A percentile compares a stretch with the other conserved stretches of the same genome.
These are phyloP conservation scores for Penicillium expansum DNA, from an alignment of 2,329 filamentous ascomycete species.

Conservation along the genomic window DNA sequence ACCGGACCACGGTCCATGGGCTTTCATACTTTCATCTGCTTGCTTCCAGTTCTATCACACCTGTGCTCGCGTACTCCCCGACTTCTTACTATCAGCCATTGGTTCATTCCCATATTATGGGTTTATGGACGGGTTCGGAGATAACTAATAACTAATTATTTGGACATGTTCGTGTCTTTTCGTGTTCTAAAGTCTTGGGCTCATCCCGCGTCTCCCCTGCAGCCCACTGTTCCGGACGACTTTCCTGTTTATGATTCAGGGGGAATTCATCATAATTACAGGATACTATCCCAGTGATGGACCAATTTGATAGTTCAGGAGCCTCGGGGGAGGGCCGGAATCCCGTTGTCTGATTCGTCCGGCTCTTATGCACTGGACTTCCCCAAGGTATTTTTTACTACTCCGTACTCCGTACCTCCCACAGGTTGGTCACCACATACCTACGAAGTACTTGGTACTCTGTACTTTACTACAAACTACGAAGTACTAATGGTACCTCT, in stretches of 20 bases:
- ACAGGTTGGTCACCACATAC: neutral
- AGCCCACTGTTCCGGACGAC: conserved; percentile 4
- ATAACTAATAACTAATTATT: neutral
- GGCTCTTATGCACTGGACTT: conserved; percentile 9
- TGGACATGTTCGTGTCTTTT: conserved; percentile 2
- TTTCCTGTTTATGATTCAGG: conserved; percentile 17
- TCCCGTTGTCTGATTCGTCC: conserved; percentile 12
- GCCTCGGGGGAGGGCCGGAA: neutral
- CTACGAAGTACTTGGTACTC: neutral
- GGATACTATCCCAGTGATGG: conserved; percentile 5
- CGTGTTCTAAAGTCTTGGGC: neutral
- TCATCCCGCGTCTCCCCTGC: neutral
- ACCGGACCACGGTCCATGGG: conserved; percentile 8
- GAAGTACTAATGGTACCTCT: neutral
- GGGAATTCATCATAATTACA: conserved; percentile 9
- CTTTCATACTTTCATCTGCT: conserved; percentile 2
- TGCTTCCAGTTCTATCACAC: conserved; percentile 1
- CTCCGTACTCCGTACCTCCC: too few relatives aligned
- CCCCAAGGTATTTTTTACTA: neutral
- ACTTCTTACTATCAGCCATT: conserved; percentile 11
- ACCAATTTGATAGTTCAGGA: conserved; percentile 21
- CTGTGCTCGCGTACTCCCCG: conserved; percentile 18
- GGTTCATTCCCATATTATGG: conserved; percentile 7
- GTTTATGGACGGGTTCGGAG: neutral
- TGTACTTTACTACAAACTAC: neutral